Conservation (phyloP, 1,139 yeast species). For the Blastobotrys capitulatus region DNA sequence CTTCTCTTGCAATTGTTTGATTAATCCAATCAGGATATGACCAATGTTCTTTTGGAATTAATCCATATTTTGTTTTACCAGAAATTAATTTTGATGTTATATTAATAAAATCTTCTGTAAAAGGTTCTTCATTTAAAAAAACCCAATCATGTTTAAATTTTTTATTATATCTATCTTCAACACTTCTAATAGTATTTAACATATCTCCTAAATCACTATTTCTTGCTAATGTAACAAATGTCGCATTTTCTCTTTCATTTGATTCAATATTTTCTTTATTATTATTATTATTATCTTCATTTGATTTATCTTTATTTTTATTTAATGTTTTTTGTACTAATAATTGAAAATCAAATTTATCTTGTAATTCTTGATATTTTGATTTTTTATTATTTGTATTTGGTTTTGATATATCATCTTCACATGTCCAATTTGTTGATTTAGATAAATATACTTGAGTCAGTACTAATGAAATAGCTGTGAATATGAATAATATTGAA, state of each 20-base stretch:
- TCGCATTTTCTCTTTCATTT: constrained; percentile 39
- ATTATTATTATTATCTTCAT: neutral
- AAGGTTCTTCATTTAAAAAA: constrained; percentile 61
- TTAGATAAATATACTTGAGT: neutral
- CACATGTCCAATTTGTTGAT: neutral
- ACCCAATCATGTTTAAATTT: constrained; percentile 76
- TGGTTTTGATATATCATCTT: neutral
- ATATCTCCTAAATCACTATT: constrained; percentile 57
- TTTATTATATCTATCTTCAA: constrained; percentile 68
- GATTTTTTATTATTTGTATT: neutral
- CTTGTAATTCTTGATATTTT: neutral
- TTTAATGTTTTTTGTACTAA: neutral
- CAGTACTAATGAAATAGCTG: neutral
- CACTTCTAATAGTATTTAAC: constrained; percentile 49
- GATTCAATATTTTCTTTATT: neutral
- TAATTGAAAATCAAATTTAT: neutral
- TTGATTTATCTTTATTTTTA: neutral
- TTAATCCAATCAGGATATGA: constrained; percentile 66
- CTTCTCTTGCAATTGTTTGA: constrained; percentile 46
- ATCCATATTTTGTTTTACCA: constrained; percentile 60
- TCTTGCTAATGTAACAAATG: constrained; percentile 59
- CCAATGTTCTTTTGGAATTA: constrained; percentile 65
- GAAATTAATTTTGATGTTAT: constrained; percentile 44
- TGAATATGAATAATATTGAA: neutral
- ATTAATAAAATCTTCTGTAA: constrained; percentile 44